Evolutionary conservation across 345 rosid genomes (phyloP), one percentile per base, ranked within the genome.

Genomic region (Theobroma cacao): DNA sequence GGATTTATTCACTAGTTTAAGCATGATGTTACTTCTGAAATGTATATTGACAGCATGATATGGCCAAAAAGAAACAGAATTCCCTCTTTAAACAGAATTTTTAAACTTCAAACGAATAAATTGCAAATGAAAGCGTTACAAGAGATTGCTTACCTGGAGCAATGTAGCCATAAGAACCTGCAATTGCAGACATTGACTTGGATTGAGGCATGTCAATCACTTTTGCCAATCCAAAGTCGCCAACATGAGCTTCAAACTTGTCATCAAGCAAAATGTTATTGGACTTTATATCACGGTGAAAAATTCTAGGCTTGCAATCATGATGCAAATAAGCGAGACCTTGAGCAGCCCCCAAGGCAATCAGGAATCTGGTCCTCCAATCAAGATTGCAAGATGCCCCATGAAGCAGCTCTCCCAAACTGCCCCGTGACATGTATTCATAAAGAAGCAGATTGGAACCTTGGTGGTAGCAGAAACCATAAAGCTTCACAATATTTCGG

Each of bases 111-210:
- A 66, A 28, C n/a, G 41, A 2, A 2, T 31, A 30, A 11, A 2
- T 64, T 14, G 40, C 48, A 77, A 55, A 77, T 48, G 30, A 2
- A 62, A 60, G n/a, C 41, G 79, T 22, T 22, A 18, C 31, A 41
- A 62, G 43, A 68, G 71, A 75, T 15, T 52, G 69, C 81, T 85
- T 85, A 87, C 89, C 94, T 58, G 98, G 98, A 30, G 98, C 98
- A 80, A 95, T 95, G 84, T 95, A 95, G 84, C 98, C 98, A 73
- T 95, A 95, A 73, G 98, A 93, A 75, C 98, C 98, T 7, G 97
- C 98, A 78, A 95, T 91, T 12, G 97, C 94, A 1, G 98, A 93
- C 98, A 95, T 91, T 28, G 98, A 92, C 80, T 93, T 95, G 2
- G 94, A 90, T 12, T 93, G 88, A 10, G 97, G 96, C 98, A 93